Evolutionary conservation across 2,329 filamentous ascomycete genomes (phyloP).

Genomic region (Scopulariopsis brevicaulis): DNA sequence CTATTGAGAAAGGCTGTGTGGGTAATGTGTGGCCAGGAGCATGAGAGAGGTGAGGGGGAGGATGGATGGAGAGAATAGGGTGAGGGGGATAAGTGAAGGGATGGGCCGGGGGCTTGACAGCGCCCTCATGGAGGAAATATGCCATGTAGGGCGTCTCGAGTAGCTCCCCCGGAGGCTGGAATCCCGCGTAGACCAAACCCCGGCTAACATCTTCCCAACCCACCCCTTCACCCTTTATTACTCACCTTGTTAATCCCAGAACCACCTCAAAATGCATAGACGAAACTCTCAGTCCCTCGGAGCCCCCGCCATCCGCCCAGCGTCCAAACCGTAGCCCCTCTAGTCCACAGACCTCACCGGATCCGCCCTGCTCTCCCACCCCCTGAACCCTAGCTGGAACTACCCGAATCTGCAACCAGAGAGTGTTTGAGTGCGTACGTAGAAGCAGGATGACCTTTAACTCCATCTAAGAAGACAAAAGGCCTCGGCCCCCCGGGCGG

Average conservation of each 20-base stretch:
- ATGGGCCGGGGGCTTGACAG: constrained; percentile 2
- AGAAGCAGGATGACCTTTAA: too few species aligned
- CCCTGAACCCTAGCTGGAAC: constrained; percentile 10
- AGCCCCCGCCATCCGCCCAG: constrained; percentile 23
- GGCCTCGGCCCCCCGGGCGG: too few species aligned
- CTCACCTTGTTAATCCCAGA: not conserved
- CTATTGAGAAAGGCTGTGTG: too few species aligned
- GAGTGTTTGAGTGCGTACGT: too few species aligned
- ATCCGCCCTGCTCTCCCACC: constrained; percentile 8
- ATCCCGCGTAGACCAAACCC: constrained; percentile 6
- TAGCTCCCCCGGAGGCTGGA: constrained; percentile 6
- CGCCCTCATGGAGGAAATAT: constrained; percentile 6
- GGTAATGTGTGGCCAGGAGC: too few species aligned
- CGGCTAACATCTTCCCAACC: constrained; percentile 5
- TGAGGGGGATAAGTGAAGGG: not conserved
- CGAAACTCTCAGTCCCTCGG: constrained; percentile 19
- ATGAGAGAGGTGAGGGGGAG: too few species aligned
- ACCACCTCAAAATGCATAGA: too few species aligned
- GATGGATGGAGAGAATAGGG: too few species aligned
- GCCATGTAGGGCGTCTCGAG: constrained; percentile 6
- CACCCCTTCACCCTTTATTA: constrained; percentile 7
- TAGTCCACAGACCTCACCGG: constrained; percentile 15
- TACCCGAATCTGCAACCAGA: not conserved
- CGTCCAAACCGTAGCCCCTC: constrained; percentile 21
- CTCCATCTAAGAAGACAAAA: too few species aligned